These are phyloP conservation scores for Colletotrichum sidae DNA, from an alignment of 2,329 filamentous ascomycete genomes.

Conservation along the genomic window DNA sequence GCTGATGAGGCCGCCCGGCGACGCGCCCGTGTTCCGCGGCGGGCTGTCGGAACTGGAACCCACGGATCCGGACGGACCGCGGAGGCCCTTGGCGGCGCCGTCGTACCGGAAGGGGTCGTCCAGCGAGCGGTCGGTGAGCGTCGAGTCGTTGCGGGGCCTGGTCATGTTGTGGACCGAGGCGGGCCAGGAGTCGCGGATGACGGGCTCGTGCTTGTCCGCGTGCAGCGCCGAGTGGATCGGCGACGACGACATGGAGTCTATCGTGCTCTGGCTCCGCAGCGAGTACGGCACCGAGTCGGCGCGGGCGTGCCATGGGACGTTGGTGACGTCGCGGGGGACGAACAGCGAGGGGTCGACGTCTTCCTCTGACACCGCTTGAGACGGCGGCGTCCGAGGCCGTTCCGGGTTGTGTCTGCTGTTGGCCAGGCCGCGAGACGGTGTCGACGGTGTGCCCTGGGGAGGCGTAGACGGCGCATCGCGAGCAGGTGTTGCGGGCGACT, in stretches of 20 bases:
- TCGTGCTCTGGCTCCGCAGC: slow-evolving; percentile 48
- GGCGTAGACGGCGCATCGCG: slow-evolving; percentile 20
- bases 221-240: slow-evolving; percentile 43
- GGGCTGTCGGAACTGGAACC: slow-evolving; percentile 21
- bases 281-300: slow-evolving; percentile 49
- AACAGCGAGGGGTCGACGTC: slow-evolving; percentile 39
- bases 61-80: slow-evolving; percentile 8
- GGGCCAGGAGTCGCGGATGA: slow-evolving; percentile 48
- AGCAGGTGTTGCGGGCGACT: slow-evolving; percentile 27
- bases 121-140: slow-evolving; percentile 40
- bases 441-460: slow-evolving; percentile 34
- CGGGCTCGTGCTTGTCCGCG: slow-evolving; percentile 46
- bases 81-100: slow-evolving; percentile 23
- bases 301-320: slow-evolving; percentile 46
- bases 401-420: slow-evolving; percentile 44
- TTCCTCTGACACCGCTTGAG: slow-evolving; percentile 3
- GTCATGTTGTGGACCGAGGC: slow-evolving; percentile 29
- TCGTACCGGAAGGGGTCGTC: slow-evolving; percentile 44
- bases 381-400: slow-evolving; percentile 39
- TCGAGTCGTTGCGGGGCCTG: slow-evolving; percentile 41
- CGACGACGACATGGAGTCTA: slow-evolving; percentile 48
- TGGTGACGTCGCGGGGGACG: slow-evolving; percentile 46
- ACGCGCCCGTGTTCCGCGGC: slow-evolving; percentile 25
- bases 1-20: slow-evolving; percentile 49
- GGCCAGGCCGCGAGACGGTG: slow-evolving; percentile 41